Conservation (phyloP, 768 basidiomycete species). For the Boletus pseudo-olivaceus region DNA sequence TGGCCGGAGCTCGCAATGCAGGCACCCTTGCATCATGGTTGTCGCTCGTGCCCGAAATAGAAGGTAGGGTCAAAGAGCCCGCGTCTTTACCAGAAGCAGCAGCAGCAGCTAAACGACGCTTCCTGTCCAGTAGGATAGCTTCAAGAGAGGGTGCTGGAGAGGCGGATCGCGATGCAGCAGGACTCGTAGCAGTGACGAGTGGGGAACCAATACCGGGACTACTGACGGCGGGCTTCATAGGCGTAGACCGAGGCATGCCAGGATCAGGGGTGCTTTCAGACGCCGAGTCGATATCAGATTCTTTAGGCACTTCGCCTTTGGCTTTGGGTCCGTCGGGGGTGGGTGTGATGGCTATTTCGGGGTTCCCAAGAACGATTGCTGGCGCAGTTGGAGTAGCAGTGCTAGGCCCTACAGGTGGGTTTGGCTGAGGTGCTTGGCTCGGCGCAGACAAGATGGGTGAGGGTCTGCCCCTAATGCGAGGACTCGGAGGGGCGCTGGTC, state of each 20-base stretch:
- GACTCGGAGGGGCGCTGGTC: conserved; percentile 56
- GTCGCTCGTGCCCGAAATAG: conserved; percentile 7
- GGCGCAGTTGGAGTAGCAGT: background rate
- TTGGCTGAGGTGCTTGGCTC: background rate
- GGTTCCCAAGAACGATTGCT: background rate
- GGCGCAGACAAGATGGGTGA: conserved; percentile 5
- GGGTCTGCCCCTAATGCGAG: conserved; percentile 29
- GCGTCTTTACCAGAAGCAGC: conserved; percentile 17
- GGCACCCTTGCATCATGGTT: conserved; percentile 16
- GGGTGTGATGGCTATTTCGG: background rate
- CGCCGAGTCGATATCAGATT: background rate
- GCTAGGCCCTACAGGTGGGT: background rate
- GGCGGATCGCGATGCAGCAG: conserved; percentile 31
- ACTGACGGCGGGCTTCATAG: conserved; percentile 10
- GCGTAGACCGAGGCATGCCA: background rate
- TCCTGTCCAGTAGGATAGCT: conserved; percentile 64
- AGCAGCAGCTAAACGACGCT: conserved; percentile 43
- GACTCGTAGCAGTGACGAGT: conserved; percentile 11
- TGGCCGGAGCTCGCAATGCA: conserved; percentile 10
- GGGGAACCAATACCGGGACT: conserved; percentile 10
- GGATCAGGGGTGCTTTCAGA: background rate
- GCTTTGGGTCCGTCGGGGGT: conserved; percentile 1
- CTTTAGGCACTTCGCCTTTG: conserved; percentile 1
- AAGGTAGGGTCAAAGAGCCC: background rate
- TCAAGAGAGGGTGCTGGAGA: conserved; percentile 62